phyloP scores from a whole-genome alignment of 208 protist species.

The Crithidia brevicula region DNA sequence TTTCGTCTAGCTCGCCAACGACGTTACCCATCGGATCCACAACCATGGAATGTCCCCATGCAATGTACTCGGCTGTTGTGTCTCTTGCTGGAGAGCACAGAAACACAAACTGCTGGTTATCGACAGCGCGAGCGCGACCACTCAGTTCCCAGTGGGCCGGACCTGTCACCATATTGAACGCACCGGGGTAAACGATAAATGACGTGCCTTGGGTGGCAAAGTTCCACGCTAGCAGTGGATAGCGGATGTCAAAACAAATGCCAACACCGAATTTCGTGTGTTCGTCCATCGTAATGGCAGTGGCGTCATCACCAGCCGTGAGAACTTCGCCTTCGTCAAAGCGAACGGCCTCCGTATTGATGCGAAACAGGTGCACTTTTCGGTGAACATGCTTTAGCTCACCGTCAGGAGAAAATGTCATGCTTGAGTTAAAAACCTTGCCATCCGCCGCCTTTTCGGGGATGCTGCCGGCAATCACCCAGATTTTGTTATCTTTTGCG shows the following conservation, averaged over 20 bases:
- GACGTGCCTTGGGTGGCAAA: conserved; percentile 75
- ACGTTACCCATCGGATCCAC: conserved; percentile 92
- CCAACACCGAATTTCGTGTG: conserved; percentile 93
- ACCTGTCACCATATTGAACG: conserved; percentile 99
- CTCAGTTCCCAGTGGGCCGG: conserved; percentile 98
- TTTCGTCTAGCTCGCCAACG: conserved; percentile 68
- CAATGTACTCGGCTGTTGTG: conserved; percentile 84
- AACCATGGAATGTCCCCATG: conserved; percentile 97
- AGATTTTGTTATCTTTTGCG: conserved; percentile 80
- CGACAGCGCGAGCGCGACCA: conserved; percentile 88
- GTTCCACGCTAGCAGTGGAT: conserved; percentile 93
- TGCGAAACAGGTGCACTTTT: conserved; percentile 97
- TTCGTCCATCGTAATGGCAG: conserved; percentile 47
- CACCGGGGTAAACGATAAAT: conserved; percentile 96
- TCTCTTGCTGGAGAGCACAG: conserved; percentile 96
- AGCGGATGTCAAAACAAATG: conserved; percentile 99
- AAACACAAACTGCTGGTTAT: conserved; percentile 96
- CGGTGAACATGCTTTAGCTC: conserved; percentile 87
- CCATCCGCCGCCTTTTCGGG: conserved; percentile 85
- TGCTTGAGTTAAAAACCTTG: conserved; percentile 95
- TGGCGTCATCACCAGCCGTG: conserved; percentile 80
- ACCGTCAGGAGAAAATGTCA: conserved; percentile 93
- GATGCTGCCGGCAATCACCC: conserved; percentile 94
- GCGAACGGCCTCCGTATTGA: conserved; percentile 95
- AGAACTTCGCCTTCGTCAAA: conserved; percentile 97